A percentile compares a stretch with the other conserved stretches of the same genome.
phyloP scores from a whole-genome alignment of 208 protist genomes.

The Entamoeba histolytica region DNA sequence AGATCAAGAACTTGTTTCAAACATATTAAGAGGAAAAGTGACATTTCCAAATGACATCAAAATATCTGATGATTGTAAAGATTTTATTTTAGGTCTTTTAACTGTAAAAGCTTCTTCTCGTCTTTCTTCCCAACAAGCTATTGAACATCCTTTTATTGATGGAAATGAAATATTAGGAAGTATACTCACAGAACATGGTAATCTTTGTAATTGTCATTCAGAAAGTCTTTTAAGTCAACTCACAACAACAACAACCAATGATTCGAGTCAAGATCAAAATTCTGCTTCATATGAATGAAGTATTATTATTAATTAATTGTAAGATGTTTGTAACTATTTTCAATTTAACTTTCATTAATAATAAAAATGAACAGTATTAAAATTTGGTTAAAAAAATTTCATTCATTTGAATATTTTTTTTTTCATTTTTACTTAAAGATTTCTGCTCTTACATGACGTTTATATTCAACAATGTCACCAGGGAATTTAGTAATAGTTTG shows the following conservation, averaged over 20 bases:
- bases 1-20: background rate
- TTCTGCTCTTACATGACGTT: background rate
- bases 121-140: background rate
- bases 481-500: background rate
- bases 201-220: background rate
- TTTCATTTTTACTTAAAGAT: background rate
- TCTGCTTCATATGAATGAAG: no score
- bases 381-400: no score
- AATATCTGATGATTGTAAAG: background rate
- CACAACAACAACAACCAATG: background rate
- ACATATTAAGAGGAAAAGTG: background rate
- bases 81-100: background rate
- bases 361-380: no score
- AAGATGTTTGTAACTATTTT: no score
- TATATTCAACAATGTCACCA: conserved; percentile 18
- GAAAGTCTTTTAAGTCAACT: background rate
- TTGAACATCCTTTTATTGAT: background rate
- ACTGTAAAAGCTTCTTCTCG: background rate
- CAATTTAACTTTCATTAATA: no score
- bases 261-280: no score
- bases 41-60: background rate
- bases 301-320: no score
- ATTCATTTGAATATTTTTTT: no score
- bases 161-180: background rate
- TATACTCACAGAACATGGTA: background rate